Evolutionary conservation across 768 basidiomycete genomes (phyloP).

Genomic region (Lepiota venenata): DNA sequence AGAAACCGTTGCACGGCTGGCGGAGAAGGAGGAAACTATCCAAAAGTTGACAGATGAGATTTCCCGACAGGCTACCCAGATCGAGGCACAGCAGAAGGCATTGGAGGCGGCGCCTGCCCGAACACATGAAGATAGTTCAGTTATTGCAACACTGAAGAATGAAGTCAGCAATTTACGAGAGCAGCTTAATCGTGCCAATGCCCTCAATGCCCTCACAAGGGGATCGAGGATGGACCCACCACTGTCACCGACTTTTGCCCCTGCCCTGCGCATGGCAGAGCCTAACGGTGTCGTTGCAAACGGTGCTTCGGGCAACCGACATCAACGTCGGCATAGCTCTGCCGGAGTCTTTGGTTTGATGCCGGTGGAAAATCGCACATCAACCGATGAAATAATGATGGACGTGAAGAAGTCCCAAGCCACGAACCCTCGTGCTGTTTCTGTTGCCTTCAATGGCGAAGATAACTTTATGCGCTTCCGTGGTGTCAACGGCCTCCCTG

Average conservation of each 20-base stretch:
- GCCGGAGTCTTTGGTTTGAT: constrained; percentile 70
- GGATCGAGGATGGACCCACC: constrained; percentile 67
- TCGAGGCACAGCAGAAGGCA: constrained; percentile 74
- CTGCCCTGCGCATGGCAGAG: constrained; percentile 59
- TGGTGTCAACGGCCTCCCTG: constrained; percentile 55
- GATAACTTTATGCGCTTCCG: constrained; percentile 68
- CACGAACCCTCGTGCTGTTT: constrained; percentile 78
- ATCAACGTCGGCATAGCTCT: constrained; percentile 84
- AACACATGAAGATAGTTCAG: constrained; percentile 79
- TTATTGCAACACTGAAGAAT: constrained; percentile 85
- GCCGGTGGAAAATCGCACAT: constrained; percentile 63
- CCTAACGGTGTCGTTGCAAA: constrained; percentile 40
- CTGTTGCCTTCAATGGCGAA: constrained; percentile 84
- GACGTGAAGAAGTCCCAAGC: constrained; percentile 70
- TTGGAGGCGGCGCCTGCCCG: constrained; percentile 62
- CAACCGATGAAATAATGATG: constrained; percentile 75
- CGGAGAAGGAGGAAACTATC: constrained; percentile 84
- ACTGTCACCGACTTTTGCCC: constrained; percentile 83
- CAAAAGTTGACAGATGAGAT: constrained; percentile 80
- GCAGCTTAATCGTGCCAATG: constrained; percentile 94
- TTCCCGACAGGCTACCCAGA: constrained; percentile 62
- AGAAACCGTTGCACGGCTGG: constrained; percentile 66
- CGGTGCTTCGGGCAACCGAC: constrained; percentile 37
- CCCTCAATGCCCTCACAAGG: constrained; percentile 82
- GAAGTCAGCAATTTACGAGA: constrained; percentile 93